Evolutionary conservation across 23 red algal species (phyloP), one percentile per base, ranked within the genome.

Genomic region (Chondrus crispus): DNA sequence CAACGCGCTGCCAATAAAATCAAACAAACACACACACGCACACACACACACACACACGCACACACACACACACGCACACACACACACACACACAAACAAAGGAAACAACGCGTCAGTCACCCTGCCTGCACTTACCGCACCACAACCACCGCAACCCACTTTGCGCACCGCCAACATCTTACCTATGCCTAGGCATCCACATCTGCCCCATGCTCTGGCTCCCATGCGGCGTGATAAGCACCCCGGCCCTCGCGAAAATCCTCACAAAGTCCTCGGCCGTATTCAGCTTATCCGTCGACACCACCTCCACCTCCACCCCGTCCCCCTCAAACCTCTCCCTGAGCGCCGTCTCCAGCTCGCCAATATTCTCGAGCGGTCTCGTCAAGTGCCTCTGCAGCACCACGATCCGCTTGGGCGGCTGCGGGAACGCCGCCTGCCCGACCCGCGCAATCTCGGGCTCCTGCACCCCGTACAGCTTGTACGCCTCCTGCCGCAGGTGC

Each of bases 221-320:
- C 37, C 85, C 85, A 33, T 89, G 85, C 29, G 85, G 66, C 32
- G 85, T 89, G 30, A 89, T 18, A 26, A 89, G 32, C 9, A 89
- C 85, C 6, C 85, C 85, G n/a, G 85, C 85, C n/a, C 85, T 13
- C 20, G 85, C 74, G 41, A 89, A 89, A 48, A 75, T 46, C 24
- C 85, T 66, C n/a, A 89, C 85, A 30, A 41, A 62, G 18, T 89
- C 62, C 53, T 89, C 85, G n/a, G 85, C 85, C 32, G 85, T 89
- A 18, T 39, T 11, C 69, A 89, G 35, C 45, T 89, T 19, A 29
- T 46, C 43, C 4, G 85, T 89, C 32, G 39, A 55, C 85, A 74
- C 66, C 41, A 89, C 22, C 50, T 89, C 68, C 30, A 89, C 36
- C 58, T 86, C 37, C 37, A 86, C 40, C 2, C 57, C 82, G 37